phyloP scores from a whole-genome alignment of 179 eudicot species.

The Silene vulgaris region DNA sequence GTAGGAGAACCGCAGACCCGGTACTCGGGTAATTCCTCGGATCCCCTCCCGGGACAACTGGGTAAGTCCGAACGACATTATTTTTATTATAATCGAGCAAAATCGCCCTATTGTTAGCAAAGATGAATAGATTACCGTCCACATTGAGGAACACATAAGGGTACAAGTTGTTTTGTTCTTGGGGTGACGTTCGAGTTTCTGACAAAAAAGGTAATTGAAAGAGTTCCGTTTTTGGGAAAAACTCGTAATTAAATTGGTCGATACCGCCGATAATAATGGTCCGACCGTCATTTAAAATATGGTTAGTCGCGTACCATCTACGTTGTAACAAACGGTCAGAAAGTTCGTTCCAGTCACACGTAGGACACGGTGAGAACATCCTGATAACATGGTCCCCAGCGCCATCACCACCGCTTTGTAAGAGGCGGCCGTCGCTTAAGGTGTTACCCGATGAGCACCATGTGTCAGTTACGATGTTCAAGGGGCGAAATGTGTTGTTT shows the following conservation, averaged over 20 bases:
- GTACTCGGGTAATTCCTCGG: constrained; percentile 57
- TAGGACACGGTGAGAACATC: constrained; percentile 18
- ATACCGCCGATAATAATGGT: constrained; percentile 55
- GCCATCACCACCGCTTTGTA: constrained; percentile 41
- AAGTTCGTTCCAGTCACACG: constrained; percentile 48
- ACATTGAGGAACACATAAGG: constrained; percentile 51
- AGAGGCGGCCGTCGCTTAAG: constrained; percentile 32
- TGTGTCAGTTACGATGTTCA: constrained; percentile 38
- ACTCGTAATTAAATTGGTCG: constrained; percentile 43
- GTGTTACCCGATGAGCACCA: constrained; percentile 59
- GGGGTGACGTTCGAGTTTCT: constrained; percentile 26
- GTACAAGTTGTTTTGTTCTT: constrained; percentile 51
- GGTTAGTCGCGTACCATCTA: constrained; percentile 64
- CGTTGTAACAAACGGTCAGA: constrained; percentile 19
- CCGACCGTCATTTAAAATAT: constrained; percentile 47
- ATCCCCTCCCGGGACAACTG: constrained; percentile 48
- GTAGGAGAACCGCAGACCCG: constrained; percentile 54
- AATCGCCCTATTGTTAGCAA: constrained; percentile 58
- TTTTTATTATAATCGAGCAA: constrained; percentile 39
- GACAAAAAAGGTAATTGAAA: constrained; percentile 41
- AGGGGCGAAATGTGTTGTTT: constrained; percentile 40
- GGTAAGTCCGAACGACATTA: constrained; percentile 38
- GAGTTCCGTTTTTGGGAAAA: constrained; percentile 40
- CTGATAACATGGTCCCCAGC: constrained; percentile 39
- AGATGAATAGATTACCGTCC: constrained; percentile 58